These are phyloP conservation scores for Globisporangium nunn DNA, from an alignment of 352 stramenopile species.

Conservation along the genomic window DNA sequence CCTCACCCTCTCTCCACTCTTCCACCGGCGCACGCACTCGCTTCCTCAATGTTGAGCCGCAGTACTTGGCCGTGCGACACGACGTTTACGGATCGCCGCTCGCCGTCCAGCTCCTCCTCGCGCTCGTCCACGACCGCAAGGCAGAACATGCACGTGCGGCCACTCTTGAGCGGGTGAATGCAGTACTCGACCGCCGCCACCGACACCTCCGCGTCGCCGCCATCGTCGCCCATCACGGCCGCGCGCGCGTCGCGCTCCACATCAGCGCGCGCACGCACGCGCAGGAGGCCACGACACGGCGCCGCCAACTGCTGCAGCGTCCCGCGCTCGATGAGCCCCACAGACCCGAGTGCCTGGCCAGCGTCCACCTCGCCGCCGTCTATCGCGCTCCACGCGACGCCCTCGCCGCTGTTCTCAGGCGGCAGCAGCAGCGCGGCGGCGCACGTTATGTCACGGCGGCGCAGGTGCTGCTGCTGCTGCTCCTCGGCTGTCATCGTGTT, in stretches of 20 bases:
- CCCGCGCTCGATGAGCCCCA: slow-evolving; percentile 49
- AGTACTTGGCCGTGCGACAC: slow-evolving; percentile 87
- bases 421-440: slow-evolving; percentile 17
- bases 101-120: slow-evolving; percentile 51
- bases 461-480: slow-evolving; percentile 38
- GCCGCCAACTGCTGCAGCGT: slow-evolving; percentile 48
- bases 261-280: slow-evolving; percentile 11
- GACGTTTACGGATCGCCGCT: slow-evolving; percentile 59
- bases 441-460: slow-evolving; percentile 44
- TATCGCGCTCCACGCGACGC: slow-evolving; percentile 35
- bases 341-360: slow-evolving; percentile 45
- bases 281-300: slow-evolving; percentile 90
- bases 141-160: slow-evolving; percentile 78
- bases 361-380: slow-evolving; percentile 45
- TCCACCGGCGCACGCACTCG: slow-evolving; percentile 86
- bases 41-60: slow-evolving; percentile 94
- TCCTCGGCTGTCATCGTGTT: slow-evolving; percentile 8
- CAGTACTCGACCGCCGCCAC: slow-evolving; percentile 75
- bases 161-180: slow-evolving; percentile 67
- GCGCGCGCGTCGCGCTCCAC: background rate
- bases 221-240: background rate
- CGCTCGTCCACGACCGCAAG: slow-evolving; percentile 62
- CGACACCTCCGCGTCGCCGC: slow-evolving; percentile 4
- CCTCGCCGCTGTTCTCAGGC: background rate
- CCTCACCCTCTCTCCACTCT: slow-evolving; percentile 16